Evolutionary conservation across 371 early-diverging fungal species (phyloP), one percentile per base, ranked within the genome.

Genomic region (Nematocida homosporus): DNA sequence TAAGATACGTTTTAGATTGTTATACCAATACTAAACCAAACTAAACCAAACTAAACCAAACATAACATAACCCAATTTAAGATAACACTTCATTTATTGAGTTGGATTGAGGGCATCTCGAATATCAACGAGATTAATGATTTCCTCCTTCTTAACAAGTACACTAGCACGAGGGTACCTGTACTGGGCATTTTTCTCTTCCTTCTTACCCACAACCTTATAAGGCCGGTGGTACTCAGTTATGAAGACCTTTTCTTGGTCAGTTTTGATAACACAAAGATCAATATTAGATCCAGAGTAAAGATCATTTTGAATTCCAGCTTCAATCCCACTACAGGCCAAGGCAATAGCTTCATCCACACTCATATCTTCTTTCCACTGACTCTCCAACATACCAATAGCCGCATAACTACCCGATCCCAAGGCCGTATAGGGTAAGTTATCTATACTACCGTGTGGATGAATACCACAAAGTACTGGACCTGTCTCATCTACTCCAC

Each of bases 261-360:
- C 34, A 29, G 52, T 50, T 18, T 56, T 64, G 37, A 84, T 83
- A 8, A 80, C 72, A 69, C 59, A 66, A 1, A 95, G 89, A 86
- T 98, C 95, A 69, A 98, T 93, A 83, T 95, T 95, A 34, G 91
- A 91, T 77, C 99, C 99, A 51, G 96, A 95, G 79, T 97, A 97
- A 54, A 97, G 86, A 86, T 98, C 99, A 85, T 98, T 97, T 84
- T 93, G 91, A 77, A 98, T 92, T 87, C 99, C 99, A 32, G 97
- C 92, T 83, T 91, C 88, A 78, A 98, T 92, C 48, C 95, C 95
- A 65, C 91, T 90, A 78, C 88, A 87, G 32, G 94, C 99, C 51
- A 98, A 81, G 30, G 89, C 88, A 56, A 95, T 89, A 3, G 93
- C 97, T 65, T 93, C 92, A 65, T 94, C 89, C 65, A 91, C 91